A percentile compares a stretch with the other conserved stretches of the same genome.
These are phyloP conservation scores for Alternaria rosae DNA, from an alignment of 2,329 filamentous ascomycete genomes.

Conservation along the genomic window DNA sequence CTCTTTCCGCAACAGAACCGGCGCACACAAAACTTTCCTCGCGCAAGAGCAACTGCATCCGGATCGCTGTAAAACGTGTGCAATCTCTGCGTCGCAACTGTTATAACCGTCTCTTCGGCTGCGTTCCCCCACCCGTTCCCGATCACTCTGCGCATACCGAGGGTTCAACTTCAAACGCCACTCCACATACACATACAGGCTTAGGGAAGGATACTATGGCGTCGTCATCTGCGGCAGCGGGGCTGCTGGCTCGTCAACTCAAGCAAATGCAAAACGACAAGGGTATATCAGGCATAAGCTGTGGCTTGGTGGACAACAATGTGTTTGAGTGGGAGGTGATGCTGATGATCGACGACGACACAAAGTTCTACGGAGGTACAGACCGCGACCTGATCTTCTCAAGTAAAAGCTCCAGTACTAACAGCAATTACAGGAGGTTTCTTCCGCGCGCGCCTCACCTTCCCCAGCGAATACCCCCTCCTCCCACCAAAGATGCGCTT, in stretches of 20 bases:
- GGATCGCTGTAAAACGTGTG: background rate
- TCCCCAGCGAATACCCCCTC: slow-evolving; percentile 96
- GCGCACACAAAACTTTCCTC: background rate
- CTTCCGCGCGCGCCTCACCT: slow-evolving; percentile 92
- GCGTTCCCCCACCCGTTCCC: background rate
- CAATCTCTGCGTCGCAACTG: background rate
- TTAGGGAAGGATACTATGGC: slow-evolving; percentile 34
- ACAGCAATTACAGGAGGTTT: slow-evolving; percentile 69
- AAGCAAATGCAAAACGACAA: slow-evolving; percentile 93
- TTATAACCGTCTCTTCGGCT: background rate
- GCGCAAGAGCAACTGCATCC: background rate
- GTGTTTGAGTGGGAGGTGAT: slow-evolving; percentile 99
- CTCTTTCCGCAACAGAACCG: slow-evolving; percentile 1
- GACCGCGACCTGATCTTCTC: no score
- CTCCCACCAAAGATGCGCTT: slow-evolving; percentile 97
- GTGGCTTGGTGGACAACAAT: slow-evolving; percentile 83
- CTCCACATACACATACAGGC: slow-evolving; percentile 1
- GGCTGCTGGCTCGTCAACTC: slow-evolving; percentile 82
- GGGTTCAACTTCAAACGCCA: slow-evolving; percentile 13
- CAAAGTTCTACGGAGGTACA: slow-evolving; percentile 88
- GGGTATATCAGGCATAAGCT: slow-evolving; percentile 93
- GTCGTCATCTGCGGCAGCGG: slow-evolving; percentile 64
- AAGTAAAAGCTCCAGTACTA: background rate
- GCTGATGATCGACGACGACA: slow-evolving; percentile 96
- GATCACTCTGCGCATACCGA: slow-evolving; percentile 3